A percentile compares a stretch with the other conserved stretches of the same genome.
Conservation (phyloP, 768 basidiomycete species). For the Mycena rosella region DNA sequence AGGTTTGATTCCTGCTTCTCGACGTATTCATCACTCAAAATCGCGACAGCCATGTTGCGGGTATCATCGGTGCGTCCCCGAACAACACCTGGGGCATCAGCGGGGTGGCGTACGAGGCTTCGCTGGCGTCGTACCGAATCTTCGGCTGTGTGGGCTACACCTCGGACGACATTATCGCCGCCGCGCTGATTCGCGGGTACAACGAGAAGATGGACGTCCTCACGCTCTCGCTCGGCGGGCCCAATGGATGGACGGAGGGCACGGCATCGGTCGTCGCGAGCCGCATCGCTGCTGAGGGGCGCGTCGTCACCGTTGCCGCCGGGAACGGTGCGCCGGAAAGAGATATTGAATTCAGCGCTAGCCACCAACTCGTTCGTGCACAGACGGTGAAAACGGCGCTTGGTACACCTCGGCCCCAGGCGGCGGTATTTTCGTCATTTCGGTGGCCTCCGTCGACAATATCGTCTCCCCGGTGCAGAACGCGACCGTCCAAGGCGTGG, state of each 20-base stretch:
- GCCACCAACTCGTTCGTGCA: background rate
- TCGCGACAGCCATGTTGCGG: conserved; percentile 47
- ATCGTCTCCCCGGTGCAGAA: conserved; percentile 25
- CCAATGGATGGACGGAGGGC: conserved; percentile 62
- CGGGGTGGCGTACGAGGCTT: conserved; percentile 63
- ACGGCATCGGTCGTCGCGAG: conserved; percentile 58
- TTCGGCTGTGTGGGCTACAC: conserved; percentile 59
- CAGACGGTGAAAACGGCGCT: conserved; percentile 54
- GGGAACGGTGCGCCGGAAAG: conserved; percentile 51
- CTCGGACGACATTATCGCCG: conserved; percentile 53
- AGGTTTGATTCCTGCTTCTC: conserved; percentile 45
- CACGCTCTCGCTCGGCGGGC: conserved; percentile 63
- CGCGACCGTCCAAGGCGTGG: conserved; percentile 27
- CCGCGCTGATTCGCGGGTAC: conserved; percentile 52
- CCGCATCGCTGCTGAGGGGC: conserved; percentile 58
- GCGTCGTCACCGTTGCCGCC: conserved; percentile 62
- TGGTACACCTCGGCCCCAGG: conserved; percentile 59
- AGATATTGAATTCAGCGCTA: background rate
- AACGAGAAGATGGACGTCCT: conserved; percentile 63
- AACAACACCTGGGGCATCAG: conserved; percentile 60
- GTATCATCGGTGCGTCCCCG: conserved; percentile 60
- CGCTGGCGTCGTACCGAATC: conserved; percentile 56
- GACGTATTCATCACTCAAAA: conserved; percentile 13
- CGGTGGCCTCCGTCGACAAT: conserved; percentile 43
- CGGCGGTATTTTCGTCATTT: conserved; percentile 55